Evolutionary conservation across 2,329 filamentous ascomycete genomes (phyloP), one percentile per base, ranked within the genome.

Genomic region (Hysterium pulicare): DNA sequence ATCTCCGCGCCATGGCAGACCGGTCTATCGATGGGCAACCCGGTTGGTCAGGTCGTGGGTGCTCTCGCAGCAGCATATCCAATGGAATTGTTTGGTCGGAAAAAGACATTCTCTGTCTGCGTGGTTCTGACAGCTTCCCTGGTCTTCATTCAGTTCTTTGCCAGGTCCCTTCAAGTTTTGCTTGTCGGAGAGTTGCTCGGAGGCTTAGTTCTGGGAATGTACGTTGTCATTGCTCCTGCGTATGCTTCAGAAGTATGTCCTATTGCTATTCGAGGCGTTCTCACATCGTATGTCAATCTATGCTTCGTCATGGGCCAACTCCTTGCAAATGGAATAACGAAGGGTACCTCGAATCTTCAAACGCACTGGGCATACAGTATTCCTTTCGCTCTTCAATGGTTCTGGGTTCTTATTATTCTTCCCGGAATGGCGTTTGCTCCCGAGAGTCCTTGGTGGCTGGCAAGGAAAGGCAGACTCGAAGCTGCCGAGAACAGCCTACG

Each of bases 401-500:
- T 87, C 68, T 87, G 83, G 82, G 81, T 81, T 0, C 54, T 82
- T 5, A 80, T 82, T 5, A 71, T 87, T 6, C 71, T 79, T 33
- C 61, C 83, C 40, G 81, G 78, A 42, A 78, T 86, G 51, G 77
- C 67, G 51, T 82, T 84, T 48, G 83, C 82, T 0, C 84, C 83
- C 6, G 82, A 85, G 59, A 81, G 77, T 10, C 82, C 82, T 1
- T 85, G 82, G 82, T 86, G 82, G 81, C 74, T 87, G n/a, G 80
- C 87, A 24, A 79, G 83, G 32, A 76, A 74, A 49, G 81, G 79
- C 21, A 74, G 73, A 31, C 66, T 78, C 32, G 76, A 81, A 7
- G 79, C 85, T 17, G 84, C 84, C 16, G 84, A 84, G 67, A 66
- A 71, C 23, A 71, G 82, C 2, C 72, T 87, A 16, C 66, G 81